Conservation (phyloP, 2,329 filamentous ascomycete species). For the Colletotrichum australisinense region DNA sequence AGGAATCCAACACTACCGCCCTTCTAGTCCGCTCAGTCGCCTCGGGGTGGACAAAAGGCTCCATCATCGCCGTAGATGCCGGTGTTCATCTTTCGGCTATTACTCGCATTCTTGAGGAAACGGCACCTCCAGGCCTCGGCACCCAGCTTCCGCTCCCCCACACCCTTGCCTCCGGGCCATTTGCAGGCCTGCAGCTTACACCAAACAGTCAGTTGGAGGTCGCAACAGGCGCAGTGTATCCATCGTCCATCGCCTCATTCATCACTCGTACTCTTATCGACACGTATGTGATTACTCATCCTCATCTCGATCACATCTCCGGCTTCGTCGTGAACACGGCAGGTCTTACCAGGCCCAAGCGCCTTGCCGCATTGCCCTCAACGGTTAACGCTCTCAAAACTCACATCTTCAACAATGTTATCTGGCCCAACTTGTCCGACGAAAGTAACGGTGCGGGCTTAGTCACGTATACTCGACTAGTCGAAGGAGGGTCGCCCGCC, state of each 20-base stretch:
- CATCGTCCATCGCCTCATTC: conserved; percentile 80
- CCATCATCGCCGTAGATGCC: conserved; percentile 91
- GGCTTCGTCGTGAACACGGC: conserved; percentile 96
- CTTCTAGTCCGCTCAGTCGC: conserved; percentile 87
- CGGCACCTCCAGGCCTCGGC: conserved; percentile 52
- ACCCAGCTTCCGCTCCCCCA: conserved; percentile 57
- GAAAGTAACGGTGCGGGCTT: conserved; percentile 95
- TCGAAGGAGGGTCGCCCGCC: conserved; percentile 88
- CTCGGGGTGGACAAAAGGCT: conserved; percentile 83
- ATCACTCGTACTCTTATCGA: conserved; percentile 84
- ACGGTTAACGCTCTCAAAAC: conserved; percentile 94
- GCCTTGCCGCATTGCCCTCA: conserved; percentile 84
- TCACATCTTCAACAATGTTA: conserved; percentile 97
- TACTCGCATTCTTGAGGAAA: conserved; percentile 77
- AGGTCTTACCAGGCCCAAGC: conserved; percentile 83
- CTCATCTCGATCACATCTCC: conserved; percentile 94
- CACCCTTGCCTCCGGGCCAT: conserved; percentile 76
- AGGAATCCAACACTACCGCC: conserved; percentile 90
- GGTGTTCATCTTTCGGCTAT: conserved; percentile 91
- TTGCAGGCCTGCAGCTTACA: conserved; percentile 81
- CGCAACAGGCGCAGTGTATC: conserved; percentile 2
- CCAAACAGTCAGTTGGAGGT: conserved; percentile 64
- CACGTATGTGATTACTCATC: conserved; percentile 92
- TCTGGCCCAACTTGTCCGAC: conserved; percentile 97
- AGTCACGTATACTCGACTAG: conserved; percentile 88